phyloP scores from a whole-genome alignment of 2,329 filamentous ascomycete genomes.

The Calonectria pseudoreteaudii region DNA sequence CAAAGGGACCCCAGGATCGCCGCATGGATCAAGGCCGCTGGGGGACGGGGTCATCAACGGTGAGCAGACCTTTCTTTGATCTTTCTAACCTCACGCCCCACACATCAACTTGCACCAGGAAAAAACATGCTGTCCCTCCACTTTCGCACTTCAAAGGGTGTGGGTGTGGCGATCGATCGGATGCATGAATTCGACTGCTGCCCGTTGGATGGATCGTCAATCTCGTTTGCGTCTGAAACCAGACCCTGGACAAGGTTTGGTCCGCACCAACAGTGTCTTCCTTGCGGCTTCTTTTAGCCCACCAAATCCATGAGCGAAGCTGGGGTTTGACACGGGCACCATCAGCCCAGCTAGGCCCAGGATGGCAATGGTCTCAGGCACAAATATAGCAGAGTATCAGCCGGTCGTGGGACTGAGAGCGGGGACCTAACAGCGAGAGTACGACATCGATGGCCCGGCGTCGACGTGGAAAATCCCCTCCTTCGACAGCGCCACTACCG shows the following conservation, averaged over 20 bases:
- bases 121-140: not conserved
- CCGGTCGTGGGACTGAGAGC: not conserved
- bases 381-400: not conserved
- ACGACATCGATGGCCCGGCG: not conserved
- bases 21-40: conserved; percentile 2
- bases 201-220: too few relatives aligned
- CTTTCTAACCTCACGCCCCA: not conserved
- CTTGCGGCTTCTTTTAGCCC: not conserved
- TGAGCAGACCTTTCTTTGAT: not conserved
- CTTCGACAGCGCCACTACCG: not conserved
- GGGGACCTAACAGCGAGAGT: not conserved
- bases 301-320: not conserved
- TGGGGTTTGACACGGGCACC: not conserved
- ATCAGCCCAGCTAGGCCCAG: conserved; percentile 10
- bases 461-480: not conserved
- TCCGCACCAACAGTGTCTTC: not conserved
- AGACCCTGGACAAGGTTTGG: not conserved
- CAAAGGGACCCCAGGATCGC: not conserved
- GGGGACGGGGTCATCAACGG: not conserved
- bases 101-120: not conserved
- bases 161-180: not conserved
- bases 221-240: conserved; percentile 5
- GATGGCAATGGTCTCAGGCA: conserved; percentile 7
- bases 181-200: too few relatives aligned
- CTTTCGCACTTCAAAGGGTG: not conserved